Percentiles rank a stretch among this genome's conserved stretches.
These are phyloP conservation scores for Erythrophleum fordii DNA, from an alignment of 306 rosid genomes.

Conservation along the genomic window DNA sequence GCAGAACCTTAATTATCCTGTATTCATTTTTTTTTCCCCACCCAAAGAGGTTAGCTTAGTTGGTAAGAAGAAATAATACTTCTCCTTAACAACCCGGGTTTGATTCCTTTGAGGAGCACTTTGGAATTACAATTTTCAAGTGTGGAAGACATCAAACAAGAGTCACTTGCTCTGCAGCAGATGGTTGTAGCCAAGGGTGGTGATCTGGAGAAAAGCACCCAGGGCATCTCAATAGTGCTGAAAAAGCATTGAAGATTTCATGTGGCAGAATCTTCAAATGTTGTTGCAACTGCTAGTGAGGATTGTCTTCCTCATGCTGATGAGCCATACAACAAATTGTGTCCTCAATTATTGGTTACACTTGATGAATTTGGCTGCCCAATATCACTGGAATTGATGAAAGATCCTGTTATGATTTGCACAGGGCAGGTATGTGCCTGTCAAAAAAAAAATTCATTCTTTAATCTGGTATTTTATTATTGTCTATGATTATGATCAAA, in stretches of 20 bases:
- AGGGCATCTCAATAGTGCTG: slow-evolving; percentile 60
- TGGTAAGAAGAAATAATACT: no score
- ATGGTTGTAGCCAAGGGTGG: slow-evolving; percentile 54
- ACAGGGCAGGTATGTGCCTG: slow-evolving; percentile 82
- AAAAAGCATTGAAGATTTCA: slow-evolving; percentile 66
- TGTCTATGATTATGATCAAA: neutral
- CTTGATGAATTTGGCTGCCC: slow-evolving; percentile 95
- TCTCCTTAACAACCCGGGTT: no score
- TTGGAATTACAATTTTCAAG: slow-evolving; percentile 53
- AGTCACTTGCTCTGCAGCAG: slow-evolving; percentile 70
- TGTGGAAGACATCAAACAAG: slow-evolving; percentile 65
- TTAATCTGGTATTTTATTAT: neutral
- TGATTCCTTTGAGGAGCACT: no score
- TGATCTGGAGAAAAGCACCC: slow-evolving; percentile 58
- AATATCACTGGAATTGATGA: slow-evolving; percentile 90
- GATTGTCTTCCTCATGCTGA: slow-evolving; percentile 44
- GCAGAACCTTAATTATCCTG: neutral
- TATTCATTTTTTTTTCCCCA: neutral
- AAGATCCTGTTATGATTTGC: slow-evolving; percentile 87
- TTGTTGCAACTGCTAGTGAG: slow-evolving; percentile 38
- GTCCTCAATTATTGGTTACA: slow-evolving; percentile 52
- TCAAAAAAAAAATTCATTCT: neutral
- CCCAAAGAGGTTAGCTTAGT: no score
- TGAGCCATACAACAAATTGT: slow-evolving; percentile 38
- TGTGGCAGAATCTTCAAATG: slow-evolving; percentile 58